Evolutionary conservation across 345 rosid species (phyloP), one percentile per base, ranked within the genome.

Genomic region (Angophora floribunda): DNA sequence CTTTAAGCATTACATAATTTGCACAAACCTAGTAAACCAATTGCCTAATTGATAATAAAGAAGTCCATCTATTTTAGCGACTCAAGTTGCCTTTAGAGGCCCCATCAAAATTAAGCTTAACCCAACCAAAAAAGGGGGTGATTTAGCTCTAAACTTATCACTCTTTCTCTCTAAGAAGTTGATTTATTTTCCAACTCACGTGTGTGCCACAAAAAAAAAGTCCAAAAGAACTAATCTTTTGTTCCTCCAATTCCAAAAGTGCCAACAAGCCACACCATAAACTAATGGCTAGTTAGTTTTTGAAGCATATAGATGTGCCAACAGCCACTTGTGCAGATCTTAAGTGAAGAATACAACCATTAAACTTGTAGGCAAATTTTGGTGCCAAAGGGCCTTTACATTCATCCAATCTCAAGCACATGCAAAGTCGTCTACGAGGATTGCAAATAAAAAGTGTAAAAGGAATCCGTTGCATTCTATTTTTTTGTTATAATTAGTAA

Each of bases 401-500:
- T 13, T 5, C 16, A 15, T 51, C 4, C 52, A 36, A 36, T 16
- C 52, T 51, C 2, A 12, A 4, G 51, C 13, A 50, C 51, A 11
- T 10, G 51, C 4, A 13, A 50, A 50, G 12, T 50, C 9, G 12
- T 50, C 51, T 50, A 12, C 9, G 13, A 50, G 51, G 4, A 50
- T 50, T 50, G 51, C 51, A 10, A 1, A 5, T 1, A 0, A 61
- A 30, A 59, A 61, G 32, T 5, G 67, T n/a, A n/a, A 63, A 63
- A 63, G 2, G 1, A 63, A n/a, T n/a, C 9, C 1, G 3, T n/a
- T n/a, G 30, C 21, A 16, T 63, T 63, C 28, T n/a, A 63, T 1
- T 0, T 63, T 6, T 63, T 0, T n/a, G 7, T n/a, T 17, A 0
- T 63, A 63, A n/a, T n/a, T n/a, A 63, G 17, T n/a, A 63, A 6